Evolutionary conservation across 2,329 filamentous ascomycete species (phyloP), one percentile per base, ranked within the genome.

Genomic region (Cladophialophora carrionii): DNA sequence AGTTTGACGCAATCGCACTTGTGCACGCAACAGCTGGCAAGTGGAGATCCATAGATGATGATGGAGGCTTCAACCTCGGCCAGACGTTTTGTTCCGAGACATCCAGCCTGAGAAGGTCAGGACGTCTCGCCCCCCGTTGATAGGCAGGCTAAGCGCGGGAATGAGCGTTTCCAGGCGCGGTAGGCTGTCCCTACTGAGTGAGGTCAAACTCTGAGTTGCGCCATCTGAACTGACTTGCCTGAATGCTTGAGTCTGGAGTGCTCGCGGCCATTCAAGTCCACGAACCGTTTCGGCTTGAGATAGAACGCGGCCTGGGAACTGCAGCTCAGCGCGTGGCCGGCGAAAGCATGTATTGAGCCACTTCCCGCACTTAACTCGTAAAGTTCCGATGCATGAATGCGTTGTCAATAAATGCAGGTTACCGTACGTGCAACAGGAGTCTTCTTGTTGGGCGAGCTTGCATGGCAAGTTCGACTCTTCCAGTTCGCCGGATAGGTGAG

Each of bases 351-450:
- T 57, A 46, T 31, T 48, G 64, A 55, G 49, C 57, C 64, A 60
- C 24, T 55, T 51, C 26, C 61, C 64, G 64, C 53, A 32, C 31
- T 63, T 24, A 57, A 34, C 52, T 63, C 61, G 61, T 63, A 60
- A 52, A 61, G 41, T 51, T 58, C 48, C 63, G 51, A 37, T 61
- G 63, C 63, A 65, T 65, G 66, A 57, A 66, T 68, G 66, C 61
- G 63, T 64, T 68, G 63, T 66, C 63, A 63, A 31, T 22, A 32
- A 41, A 54, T 63, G 57, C 55, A 59, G 55, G 61, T 61, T 57
- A 57, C 61, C 61, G 49, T 22, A n/a, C 29, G 26, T 32, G 56
- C 51, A 29, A 26, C 20, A n/a, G 22, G 14, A n/a, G 34, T 24
- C n/a, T 31, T 57, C 32, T 48, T 61, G 63, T 62, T 62, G 63